phyloP scores from a whole-genome alignment of 2,329 filamentous ascomycete genomes.

The Pseudogymnoascus sp. region DNA sequence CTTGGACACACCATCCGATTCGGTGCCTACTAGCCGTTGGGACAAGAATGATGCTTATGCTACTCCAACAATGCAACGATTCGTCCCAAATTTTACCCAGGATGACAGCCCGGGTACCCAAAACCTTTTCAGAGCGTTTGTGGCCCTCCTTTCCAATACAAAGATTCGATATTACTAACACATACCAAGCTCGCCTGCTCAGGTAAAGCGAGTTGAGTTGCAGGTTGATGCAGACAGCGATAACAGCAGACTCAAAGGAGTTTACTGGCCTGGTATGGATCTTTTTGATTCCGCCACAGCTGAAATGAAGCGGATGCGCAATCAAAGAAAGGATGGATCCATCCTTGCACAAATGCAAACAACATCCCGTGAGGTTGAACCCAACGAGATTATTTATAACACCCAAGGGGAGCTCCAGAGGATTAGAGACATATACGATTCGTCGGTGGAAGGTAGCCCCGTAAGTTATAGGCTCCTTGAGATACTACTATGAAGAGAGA shows the following conservation, averaged over 20 bases:
- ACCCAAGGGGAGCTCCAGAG: constrained; percentile 45
- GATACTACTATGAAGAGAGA: background rate
- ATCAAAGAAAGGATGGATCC: constrained; percentile 70
- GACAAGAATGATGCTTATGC: constrained; percentile 20
- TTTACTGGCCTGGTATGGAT: constrained; percentile 71
- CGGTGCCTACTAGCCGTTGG: constrained; percentile 19
- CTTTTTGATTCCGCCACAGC: constrained; percentile 75
- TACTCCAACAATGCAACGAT: constrained; percentile 26
- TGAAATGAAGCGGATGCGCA: constrained; percentile 66
- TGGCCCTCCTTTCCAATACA: background rate
- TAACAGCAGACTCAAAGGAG: constrained; percentile 52
- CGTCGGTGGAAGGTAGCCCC: constrained; percentile 46
- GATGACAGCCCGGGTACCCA: constrained; percentile 13
- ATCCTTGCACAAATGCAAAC: constrained; percentile 61
- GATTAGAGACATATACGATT: constrained; percentile 53
- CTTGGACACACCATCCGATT: background rate
- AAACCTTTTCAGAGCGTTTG: background rate
- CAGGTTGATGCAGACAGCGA: constrained; percentile 1
- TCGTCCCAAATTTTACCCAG: constrained; percentile 24
- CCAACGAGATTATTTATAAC: constrained; percentile 60
- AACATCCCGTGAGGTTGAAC: constrained; percentile 57
- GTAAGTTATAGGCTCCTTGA: constrained; percentile 34
- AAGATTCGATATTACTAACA: background rate
- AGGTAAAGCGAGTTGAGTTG: background rate
- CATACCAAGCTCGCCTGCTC: background rate